Evolutionary conservation across 768 basidiomycete species (phyloP), one percentile per base, ranked within the genome.

Genomic region (Suillus occidentalis): DNA sequence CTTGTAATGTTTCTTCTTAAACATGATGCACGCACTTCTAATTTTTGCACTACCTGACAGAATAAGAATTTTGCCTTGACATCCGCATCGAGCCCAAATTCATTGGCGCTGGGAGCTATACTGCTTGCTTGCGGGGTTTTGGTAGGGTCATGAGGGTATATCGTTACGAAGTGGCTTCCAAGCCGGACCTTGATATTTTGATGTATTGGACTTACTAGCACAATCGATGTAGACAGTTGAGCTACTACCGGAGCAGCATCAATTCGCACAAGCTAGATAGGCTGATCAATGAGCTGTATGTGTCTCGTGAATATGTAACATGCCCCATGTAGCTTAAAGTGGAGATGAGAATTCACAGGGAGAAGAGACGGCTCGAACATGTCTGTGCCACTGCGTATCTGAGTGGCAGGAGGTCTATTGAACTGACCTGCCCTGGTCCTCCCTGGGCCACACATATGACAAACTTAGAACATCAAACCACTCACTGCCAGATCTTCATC

Each of bases 81-180:
- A 25, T 72, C 74, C 2, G 53, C 66, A 42, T 66, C 61, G 53
- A 67, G 49, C 59, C 67, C 70, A 1, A 60, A 72, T 53, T 65
- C 68, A 40, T 50, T 75, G 36, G 25, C 31, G 6, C 39, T 75
- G 8, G 75, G 72, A 34, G 62, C 68, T 39, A 52, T 73, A 57
- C 43, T 71, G 40, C 62, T 75, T 25, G 70, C 67, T 9, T 58
- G 72, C 25, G 61, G 71, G 20, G 56, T 76, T 58, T 66, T 75
- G 10, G 62, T 65, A 22, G 55, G 53, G 5, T n/a, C 70, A 53
- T 75, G 39, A 59, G 28, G 28, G 12, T 31, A 59, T 28, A 20
- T 13, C 25, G 12, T 59, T 40, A 28, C 9, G 58, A n/a, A n/a
- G 28, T 3, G 18, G 2, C 39, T 42, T 42, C 18, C 12, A 42